Evolutionary conservation across 495 filamentous ascomycete genomes (phyloP).

Genomic region (Penicillium paxilli): DNA sequence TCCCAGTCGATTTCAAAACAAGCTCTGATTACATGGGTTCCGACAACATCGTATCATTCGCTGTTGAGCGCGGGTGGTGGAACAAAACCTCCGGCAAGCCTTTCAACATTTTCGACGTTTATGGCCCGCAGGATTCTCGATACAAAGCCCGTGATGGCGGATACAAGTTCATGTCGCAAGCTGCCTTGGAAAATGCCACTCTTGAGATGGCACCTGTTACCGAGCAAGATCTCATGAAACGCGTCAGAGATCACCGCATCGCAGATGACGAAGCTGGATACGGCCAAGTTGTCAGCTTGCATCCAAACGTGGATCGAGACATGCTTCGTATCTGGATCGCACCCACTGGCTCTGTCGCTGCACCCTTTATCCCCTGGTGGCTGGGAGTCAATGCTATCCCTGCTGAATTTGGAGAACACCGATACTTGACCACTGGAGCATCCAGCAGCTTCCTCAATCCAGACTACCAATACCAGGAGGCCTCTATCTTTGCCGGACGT

Average conservation of each 20-base stretch:
- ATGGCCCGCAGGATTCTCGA: not conserved
- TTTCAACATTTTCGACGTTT: not conserved
- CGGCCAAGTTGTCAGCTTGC: not conserved
- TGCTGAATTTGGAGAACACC: not conserved
- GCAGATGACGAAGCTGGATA: not conserved
- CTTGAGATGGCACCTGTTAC: not conserved
- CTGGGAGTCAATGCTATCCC: not conserved
- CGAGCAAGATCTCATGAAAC: not conserved
- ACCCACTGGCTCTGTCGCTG: not conserved
- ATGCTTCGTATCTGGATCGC: not conserved
- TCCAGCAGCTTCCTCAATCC: not conserved
- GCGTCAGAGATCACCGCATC: not conserved
- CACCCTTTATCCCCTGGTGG: not conserved
- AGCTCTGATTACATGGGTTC: not conserved
- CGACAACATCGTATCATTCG: not conserved
- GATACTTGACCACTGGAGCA: not conserved
- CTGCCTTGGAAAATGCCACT: not conserved
- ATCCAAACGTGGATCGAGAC: not conserved
- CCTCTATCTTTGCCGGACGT: not conserved
- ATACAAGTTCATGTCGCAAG: not conserved
- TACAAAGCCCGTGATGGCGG: not conserved
- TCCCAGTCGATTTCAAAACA: not conserved
- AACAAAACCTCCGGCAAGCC: not conserved
- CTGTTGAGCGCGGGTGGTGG: not conserved
- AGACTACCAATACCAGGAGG: not conserved